Evolutionary conservation across 441 rosid species (phyloP).

Genomic region (Bruguiera hainesii): DNA sequence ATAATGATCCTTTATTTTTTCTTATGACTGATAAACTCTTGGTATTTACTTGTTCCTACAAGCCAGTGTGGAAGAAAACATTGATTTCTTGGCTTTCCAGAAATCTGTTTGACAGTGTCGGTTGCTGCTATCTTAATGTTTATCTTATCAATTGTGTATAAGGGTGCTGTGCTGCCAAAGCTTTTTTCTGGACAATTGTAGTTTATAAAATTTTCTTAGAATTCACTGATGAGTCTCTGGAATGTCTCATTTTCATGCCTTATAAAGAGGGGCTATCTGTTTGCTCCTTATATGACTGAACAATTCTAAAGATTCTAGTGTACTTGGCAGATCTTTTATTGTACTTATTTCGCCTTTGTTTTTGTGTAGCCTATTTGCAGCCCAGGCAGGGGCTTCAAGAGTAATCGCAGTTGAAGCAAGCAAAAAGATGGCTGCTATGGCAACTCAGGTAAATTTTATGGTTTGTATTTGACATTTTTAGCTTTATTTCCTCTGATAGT

Average conservation of each 20-base stretch:
- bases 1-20: too few species aligned
- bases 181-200: not conserved
- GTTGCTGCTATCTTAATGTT: not conserved
- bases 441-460: slow-evolving; percentile 60
- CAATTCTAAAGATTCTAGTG: not conserved
- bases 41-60: too few species aligned
- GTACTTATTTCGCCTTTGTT: slow-evolving; percentile 3
- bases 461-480: slow-evolving; percentile 12
- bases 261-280: not conserved
- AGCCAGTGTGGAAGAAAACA: too few species aligned
- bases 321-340: too few species aligned
- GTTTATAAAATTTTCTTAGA: not conserved
- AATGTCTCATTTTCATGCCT: not conserved
- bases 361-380: slow-evolving; percentile 72
- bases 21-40: too few species aligned
- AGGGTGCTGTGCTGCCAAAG: not conserved
- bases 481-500: slow-evolving; percentile 6
- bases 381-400: slow-evolving; percentile 86
- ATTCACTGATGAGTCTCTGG: not conserved
- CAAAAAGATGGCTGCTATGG: slow-evolving; percentile 88
- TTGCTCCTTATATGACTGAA: not conserved
- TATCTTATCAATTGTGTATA: not conserved
- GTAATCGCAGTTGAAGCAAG: slow-evolving; percentile 94
- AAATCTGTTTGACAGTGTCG: not conserved
- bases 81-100: too few species aligned